Base-by-base conservation (phyloP, 768 basidiomycete genomes). In the Serendipita vermifera region DNA sequence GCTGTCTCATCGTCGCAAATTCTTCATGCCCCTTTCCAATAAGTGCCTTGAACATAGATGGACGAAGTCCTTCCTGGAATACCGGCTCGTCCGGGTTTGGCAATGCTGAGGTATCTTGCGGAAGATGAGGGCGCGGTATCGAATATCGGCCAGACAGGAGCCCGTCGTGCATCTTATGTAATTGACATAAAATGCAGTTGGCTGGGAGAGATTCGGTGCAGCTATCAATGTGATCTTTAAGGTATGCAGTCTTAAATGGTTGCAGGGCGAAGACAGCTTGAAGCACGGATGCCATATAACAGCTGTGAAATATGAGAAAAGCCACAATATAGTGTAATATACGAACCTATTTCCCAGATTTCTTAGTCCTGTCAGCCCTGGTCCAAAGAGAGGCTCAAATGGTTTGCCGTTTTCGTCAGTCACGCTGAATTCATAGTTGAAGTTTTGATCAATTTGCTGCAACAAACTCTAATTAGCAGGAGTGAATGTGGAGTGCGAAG, bases 1-100 rank as follows among this genome's bases (percentile, higher is more conserved):
- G 96, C 68, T 99, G 94, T 54, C 80, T 77, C 93, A 97, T 98
- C 43, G 93, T 98, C 32, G 86, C 74, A 63, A 98, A 98, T 69
- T 97, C 96, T 31, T 79, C 79, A 63, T 98, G 96, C 1, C 89
- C 91, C 61, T 85, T 87, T 2, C 94, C 94, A 33, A 98, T 79
- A 7, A 98, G 77, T 3, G 81, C 72, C 68, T 97, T 98, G 74
- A 98, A 90, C 60, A 79, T 80, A 1, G 74, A 73, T 0, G 94
- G 96, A 38, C 78, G 77, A 38, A 99, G 67, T 0, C 96, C 96
- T 22, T 77, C 79, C 65, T 98, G 94, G 72, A 88, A 92, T 3
- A 78, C 73, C 0, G 79, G 77, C 5, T 57, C 61, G 43, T 59
- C 38, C 29, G 56, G 35, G 20, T 57, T 54, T 26, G 54, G 55